Percentiles rank a stretch among this genome's conserved stretches.
Evolutionary conservation across 345 rosid species (phyloP).

Genomic region (Aurinia saxatilis): DNA sequence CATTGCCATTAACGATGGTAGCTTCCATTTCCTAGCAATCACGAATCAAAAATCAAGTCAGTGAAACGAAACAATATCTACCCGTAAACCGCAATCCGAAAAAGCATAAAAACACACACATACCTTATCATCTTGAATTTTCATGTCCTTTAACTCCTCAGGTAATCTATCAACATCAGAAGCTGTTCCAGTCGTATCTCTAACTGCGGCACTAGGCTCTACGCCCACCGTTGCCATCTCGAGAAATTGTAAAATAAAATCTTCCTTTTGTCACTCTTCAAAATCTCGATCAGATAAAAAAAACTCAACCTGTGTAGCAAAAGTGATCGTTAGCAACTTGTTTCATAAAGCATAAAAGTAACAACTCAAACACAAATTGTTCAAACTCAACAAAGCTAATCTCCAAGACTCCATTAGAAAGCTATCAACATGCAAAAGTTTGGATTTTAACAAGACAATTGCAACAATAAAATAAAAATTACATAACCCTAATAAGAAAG

Average conservation of each 20-base stretch:
- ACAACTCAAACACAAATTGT: not conserved
- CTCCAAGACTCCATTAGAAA: too few species aligned
- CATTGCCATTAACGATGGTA: constrained; percentile 72
- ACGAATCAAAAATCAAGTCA: not conserved
- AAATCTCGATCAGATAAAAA: constrained; percentile 4
- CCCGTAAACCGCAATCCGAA: not conserved
- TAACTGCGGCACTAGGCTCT: constrained; percentile 44
- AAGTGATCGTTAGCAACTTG: not conserved
- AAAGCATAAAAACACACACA: not conserved
- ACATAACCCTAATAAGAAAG: not conserved
- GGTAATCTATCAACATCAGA: constrained; percentile 73
- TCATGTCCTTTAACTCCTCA: constrained; percentile 85
- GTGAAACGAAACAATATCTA: not conserved
- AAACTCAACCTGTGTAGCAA: constrained; percentile 12
- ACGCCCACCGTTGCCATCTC: constrained; percentile 60
- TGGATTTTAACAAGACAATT: not conserved
- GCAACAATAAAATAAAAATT: not conserved
- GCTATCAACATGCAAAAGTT: constrained; percentile 8
- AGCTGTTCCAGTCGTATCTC: constrained; percentile 44
- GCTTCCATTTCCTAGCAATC: constrained; percentile 85
- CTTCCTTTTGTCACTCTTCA: constrained; percentile 13
- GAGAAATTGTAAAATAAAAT: not conserved
- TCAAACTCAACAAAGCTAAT: constrained; percentile 1
- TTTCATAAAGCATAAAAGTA: not conserved
- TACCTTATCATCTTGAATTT: constrained; percentile 86